A percentile compares a stretch with the other conserved stretches of the same genome.
These are phyloP conservation scores for Sordaria brevicollis DNA, from an alignment of 495 filamentous ascomycete species.

Conservation along the genomic window DNA sequence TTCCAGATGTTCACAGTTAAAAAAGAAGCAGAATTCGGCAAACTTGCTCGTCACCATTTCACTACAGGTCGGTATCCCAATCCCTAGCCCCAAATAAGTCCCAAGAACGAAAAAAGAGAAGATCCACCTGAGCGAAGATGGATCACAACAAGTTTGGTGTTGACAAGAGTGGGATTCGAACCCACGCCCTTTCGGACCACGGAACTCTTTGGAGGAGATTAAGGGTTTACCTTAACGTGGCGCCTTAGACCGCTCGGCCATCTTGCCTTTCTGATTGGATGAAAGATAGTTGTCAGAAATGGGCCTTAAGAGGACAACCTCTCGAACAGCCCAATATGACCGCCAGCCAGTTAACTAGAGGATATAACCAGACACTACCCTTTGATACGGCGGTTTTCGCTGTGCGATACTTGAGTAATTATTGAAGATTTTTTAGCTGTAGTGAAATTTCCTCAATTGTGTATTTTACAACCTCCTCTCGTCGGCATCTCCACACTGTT, in stretches of 20 bases:
- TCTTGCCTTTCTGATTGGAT: background rate
- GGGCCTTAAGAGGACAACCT: background rate
- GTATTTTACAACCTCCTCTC: no score
- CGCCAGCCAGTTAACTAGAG: background rate
- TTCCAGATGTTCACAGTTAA: no score
- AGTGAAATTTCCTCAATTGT: no score
- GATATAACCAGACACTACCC: no score
- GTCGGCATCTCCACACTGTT: no score
- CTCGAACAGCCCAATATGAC: no score
- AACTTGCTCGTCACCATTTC: no score
- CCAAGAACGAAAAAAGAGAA: background rate
- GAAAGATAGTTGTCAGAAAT: background rate
- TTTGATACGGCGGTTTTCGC: no score
- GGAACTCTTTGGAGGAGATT: background rate
- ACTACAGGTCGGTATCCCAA: background rate
- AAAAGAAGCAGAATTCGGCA: no score
- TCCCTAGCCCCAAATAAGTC: background rate
- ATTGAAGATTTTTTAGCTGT: no score
- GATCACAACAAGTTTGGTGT: background rate
- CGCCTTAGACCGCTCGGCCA: background rate
- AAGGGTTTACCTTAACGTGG: background rate
- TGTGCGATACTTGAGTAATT: no score
- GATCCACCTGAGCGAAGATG: background rate
- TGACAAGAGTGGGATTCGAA: slow-evolving; percentile 28
- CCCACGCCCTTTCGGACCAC: slow-evolving; percentile 26